Evolutionary conservation across 306 rosid genomes (phyloP).

Genomic region (Myrica gale): DNA sequence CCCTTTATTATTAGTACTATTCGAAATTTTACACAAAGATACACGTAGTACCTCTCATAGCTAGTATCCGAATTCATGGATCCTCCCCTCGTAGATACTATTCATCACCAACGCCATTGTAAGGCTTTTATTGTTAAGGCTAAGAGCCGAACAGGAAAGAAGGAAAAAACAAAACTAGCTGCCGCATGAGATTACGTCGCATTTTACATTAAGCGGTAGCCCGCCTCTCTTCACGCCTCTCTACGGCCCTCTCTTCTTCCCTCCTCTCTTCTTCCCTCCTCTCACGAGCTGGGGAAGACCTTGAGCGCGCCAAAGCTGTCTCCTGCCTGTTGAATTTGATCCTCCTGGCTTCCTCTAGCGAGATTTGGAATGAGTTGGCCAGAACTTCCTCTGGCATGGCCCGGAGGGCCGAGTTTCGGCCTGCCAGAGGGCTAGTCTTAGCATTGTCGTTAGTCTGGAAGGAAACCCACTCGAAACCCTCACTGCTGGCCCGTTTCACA

Average conservation of each 20-base stretch:
- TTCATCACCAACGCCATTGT: too few species aligned
- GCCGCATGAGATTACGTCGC: neutral
- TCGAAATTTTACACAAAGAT: too few species aligned
- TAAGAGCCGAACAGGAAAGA: too few species aligned
- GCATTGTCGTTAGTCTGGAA: slow-evolving; percentile 59
- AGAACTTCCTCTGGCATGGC: slow-evolving; percentile 51
- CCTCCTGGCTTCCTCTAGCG: slow-evolving; percentile 31
- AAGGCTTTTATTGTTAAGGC: too few species aligned
- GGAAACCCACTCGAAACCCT: slow-evolving; percentile 45
- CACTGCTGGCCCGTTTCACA: slow-evolving; percentile 35
- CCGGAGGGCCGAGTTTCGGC: slow-evolving; percentile 26
- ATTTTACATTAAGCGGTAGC: neutral
- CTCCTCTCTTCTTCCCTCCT: neutral
- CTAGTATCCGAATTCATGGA: too few species aligned
- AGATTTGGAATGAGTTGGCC: slow-evolving; percentile 27
- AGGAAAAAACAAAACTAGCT: too few species aligned
- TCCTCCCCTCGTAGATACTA: too few species aligned
- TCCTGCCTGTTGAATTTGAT: slow-evolving; percentile 38
- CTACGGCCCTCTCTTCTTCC: too few species aligned
- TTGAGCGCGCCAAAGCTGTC: slow-evolving; percentile 29
- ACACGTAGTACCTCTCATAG: too few species aligned
- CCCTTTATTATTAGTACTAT: too few species aligned
- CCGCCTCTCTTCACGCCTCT: neutral
- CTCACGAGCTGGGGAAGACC: slow-evolving; percentile 1
- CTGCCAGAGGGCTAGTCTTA: slow-evolving; percentile 39